Conservation (phyloP, 2,329 filamentous ascomycete species). For the Pseudocercospora musae region DNA sequence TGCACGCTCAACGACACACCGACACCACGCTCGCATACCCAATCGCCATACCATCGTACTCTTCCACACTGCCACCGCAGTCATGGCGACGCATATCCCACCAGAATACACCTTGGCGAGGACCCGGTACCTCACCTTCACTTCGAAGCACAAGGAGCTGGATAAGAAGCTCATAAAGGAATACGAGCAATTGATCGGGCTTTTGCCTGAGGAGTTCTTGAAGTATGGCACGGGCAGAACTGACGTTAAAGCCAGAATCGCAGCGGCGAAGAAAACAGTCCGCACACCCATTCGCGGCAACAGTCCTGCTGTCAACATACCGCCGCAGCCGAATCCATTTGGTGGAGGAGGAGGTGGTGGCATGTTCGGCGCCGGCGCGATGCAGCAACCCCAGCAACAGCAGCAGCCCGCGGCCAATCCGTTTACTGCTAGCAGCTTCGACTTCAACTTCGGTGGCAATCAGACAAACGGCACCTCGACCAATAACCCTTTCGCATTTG, state of each 20-base stretch:
- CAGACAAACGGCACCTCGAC: conserved; percentile 8
- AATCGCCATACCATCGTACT: background rate
- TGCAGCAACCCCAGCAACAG: conserved; percentile 12
- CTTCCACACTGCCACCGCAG: background rate
- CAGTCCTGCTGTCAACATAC: conserved; percentile 13
- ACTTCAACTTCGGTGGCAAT: conserved; percentile 16
- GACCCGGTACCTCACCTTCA: background rate
- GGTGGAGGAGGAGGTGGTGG: conserved; percentile 1
- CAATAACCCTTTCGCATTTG: conserved; percentile 15
- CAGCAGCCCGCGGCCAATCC: conserved; percentile 11
- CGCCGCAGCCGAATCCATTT: background rate
- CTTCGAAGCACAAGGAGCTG: background rate
- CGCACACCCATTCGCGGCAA: conserved; percentile 16
- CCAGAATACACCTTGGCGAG: background rate
- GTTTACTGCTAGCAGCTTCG: conserved; percentile 11
- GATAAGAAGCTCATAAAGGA: background rate
- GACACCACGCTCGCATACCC: background rate
- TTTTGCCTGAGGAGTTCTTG: background rate
- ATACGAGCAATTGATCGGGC: background rate
- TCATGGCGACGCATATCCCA: background rate
- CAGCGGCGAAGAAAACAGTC: conserved; percentile 13
- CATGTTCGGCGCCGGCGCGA: conserved; percentile 4
- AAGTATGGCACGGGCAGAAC: background rate
- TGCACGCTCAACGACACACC: background rate
- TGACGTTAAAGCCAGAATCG: conserved; percentile 18